phyloP scores from a whole-genome alignment of 2,329 filamentous ascomycete genomes.

The Trichoderma afroharzianum region DNA sequence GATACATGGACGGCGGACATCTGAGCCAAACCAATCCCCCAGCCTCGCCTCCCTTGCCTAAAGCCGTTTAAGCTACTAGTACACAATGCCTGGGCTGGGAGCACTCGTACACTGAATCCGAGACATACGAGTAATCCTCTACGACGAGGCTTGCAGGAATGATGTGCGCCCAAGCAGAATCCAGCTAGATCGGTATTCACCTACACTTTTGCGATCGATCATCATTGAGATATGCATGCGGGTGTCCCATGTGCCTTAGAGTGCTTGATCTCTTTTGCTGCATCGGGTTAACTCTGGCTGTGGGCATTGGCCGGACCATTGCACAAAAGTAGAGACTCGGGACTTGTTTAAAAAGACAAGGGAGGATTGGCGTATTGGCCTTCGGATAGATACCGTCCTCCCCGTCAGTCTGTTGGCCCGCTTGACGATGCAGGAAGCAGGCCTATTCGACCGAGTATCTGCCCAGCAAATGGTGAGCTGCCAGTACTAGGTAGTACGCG shows the following conservation, averaged over 20 bases:
- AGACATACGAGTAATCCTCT: not conserved
- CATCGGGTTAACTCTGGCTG: conserved; percentile 6
- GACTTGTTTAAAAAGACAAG: not conserved
- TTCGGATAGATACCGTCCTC: conserved; percentile 10
- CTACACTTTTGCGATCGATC: conserved; percentile 11
- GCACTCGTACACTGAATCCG: not conserved
- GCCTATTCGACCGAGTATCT: conserved; percentile 11
- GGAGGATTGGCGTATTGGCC: not conserved
- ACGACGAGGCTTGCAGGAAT: conserved; percentile 10
- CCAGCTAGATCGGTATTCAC: conserved; percentile 10
- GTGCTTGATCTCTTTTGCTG: conserved; percentile 12
- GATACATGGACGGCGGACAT: not conserved
- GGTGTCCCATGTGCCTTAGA: conserved; percentile 10
- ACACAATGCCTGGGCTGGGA: not conserved
- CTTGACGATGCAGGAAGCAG: not conserved
- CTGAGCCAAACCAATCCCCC: not conserved
- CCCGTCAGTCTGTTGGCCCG: not conserved
- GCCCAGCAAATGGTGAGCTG: not conserved
- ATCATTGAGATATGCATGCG: conserved; percentile 15
- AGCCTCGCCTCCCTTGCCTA: conserved; percentile 3
- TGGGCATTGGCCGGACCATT: conserved; percentile 5
- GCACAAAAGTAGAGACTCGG: conserved; percentile 7
- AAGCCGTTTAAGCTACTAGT: not conserved
- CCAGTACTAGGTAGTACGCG: not conserved
- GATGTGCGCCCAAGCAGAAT: conserved; percentile 8